Evolutionary conservation across 2,329 filamentous ascomycete species (phyloP).

Genomic region (Aspergillus pseudonomiae): DNA sequence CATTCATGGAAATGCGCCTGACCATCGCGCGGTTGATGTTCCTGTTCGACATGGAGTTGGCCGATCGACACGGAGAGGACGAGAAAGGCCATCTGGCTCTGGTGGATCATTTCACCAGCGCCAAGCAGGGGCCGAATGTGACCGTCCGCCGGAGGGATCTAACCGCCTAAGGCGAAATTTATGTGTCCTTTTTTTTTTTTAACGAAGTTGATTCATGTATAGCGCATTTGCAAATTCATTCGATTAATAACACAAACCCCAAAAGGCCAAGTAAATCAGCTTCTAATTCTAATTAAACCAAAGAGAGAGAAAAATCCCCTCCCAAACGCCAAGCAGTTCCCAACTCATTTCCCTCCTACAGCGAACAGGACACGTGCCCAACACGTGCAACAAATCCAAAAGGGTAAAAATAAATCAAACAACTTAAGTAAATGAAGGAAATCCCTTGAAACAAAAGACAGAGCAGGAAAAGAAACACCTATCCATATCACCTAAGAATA

Average conservation of each 20-base stretch:
- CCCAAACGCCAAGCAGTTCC: not conserved
- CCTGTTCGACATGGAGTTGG: slow-evolving; percentile 43
- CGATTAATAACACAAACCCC: not conserved
- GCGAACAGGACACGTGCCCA: slow-evolving; percentile 10
- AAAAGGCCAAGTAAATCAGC: not conserved
- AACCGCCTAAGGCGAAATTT: not conserved
- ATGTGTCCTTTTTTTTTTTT: not conserved
- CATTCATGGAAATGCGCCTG: slow-evolving; percentile 46
- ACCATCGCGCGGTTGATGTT: slow-evolving; percentile 43
- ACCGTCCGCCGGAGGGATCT: slow-evolving; percentile 16
- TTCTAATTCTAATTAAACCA: not conserved
- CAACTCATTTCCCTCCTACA: not conserved
- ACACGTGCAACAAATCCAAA: slow-evolving; percentile 8
- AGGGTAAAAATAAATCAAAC: not conserved
- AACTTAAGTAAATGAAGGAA: not conserved
- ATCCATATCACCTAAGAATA: too few relatives aligned
- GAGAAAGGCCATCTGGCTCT: slow-evolving; percentile 38
- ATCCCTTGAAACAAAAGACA: not conserved
- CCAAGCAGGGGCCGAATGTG: slow-evolving; percentile 43
- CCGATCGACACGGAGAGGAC: slow-evolving; percentile 39
- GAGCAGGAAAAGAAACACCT: not conserved
- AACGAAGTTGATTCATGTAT: not conserved
- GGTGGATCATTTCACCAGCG: slow-evolving; percentile 43
- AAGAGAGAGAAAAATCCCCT: not conserved
- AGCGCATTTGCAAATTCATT: not conserved